phyloP scores from a whole-genome alignment of 768 basidiomycete genomes.

The Suillus subaureus region DNA sequence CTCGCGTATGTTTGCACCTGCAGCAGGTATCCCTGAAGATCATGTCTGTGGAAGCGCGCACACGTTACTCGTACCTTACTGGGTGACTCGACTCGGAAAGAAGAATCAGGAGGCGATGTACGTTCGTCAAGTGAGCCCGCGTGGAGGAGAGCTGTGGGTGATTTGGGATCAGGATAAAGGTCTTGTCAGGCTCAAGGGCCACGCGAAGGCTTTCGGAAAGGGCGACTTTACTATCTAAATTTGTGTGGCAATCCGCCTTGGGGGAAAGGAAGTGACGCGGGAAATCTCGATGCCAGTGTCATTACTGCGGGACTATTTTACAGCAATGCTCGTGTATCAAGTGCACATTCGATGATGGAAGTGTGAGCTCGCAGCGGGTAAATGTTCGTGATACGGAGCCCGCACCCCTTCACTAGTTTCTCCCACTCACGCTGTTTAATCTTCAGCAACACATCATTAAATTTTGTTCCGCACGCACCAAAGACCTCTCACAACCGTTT shows the following conservation, averaged over 20 bases:
- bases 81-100: constrained; percentile 35
- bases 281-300: background rate
- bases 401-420: background rate
- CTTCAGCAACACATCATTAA: background rate
- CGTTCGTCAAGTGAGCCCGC: constrained; percentile 53
- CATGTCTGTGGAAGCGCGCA: constrained; percentile 59
- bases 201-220: constrained; percentile 22
- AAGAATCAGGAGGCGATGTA: constrained; percentile 27
- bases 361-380: constrained; percentile 7
- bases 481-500: constrained; percentile 5
- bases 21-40: constrained; percentile 41
- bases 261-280: background rate
- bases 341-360: constrained; percentile 10
- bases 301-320: background rate
- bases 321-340: background rate
- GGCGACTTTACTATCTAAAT: constrained; percentile 6
- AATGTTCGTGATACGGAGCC: constrained; percentile 6
- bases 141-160: constrained; percentile 49
- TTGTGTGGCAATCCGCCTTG: background rate
- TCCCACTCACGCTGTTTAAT: constrained; percentile 8
- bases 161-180: constrained; percentile 37
- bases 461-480: background rate
- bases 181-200: constrained; percentile 38
- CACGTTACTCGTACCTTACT: constrained; percentile 51
- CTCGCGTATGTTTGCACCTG: constrained; percentile 54